Percentiles rank a stretch among this genome's conserved stretches.
These are phyloP conservation scores for Candida tetrigidarum DNA, from an alignment of 1,139 yeast species.

Conservation along the genomic window DNA sequence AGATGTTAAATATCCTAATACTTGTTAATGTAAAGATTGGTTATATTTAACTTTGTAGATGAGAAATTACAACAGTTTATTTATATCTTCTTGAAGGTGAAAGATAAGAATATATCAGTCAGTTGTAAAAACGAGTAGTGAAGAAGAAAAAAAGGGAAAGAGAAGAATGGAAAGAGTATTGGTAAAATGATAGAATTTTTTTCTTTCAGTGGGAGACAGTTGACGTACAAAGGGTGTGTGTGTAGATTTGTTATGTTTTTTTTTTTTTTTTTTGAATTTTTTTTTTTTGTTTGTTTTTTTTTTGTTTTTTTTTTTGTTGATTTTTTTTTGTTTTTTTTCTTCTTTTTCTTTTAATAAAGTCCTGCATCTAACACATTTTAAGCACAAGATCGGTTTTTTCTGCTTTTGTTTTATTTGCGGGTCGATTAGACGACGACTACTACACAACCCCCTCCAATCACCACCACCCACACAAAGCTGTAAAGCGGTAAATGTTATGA, in stretches of 20 bases:
- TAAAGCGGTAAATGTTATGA: background rate
- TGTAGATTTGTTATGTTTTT: constrained; percentile 1
- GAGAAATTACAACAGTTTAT: too few species aligned
- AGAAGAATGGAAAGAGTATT: constrained; percentile 1
- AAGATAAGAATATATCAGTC: too few species aligned
- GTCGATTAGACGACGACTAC: background rate
- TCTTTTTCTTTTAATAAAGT: background rate
- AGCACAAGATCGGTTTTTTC: background rate
- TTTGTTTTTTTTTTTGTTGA: background rate
- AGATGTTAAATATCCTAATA: constrained; percentile 4
- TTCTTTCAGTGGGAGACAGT: background rate
- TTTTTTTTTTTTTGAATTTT: background rate
- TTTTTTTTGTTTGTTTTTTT: background rate
- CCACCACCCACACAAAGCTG: background rate
- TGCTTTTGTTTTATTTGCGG: background rate
- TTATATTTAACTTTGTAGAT: constrained; percentile 2
- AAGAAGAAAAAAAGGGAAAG: background rate
- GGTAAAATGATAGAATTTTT: background rate
- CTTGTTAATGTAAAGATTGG: constrained; percentile 2
- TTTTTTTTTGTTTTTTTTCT: background rate
- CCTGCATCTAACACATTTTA: background rate
- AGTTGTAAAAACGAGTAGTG: background rate
- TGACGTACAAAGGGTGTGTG: background rate
- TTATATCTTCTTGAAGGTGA: too few species aligned
- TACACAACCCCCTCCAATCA: background rate